A percentile compares a stretch with the other conserved stretches of the same genome.
These are phyloP conservation scores for Elongisporangium prolatum DNA, from an alignment of 352 stramenopile species.

Conservation along the genomic window DNA sequence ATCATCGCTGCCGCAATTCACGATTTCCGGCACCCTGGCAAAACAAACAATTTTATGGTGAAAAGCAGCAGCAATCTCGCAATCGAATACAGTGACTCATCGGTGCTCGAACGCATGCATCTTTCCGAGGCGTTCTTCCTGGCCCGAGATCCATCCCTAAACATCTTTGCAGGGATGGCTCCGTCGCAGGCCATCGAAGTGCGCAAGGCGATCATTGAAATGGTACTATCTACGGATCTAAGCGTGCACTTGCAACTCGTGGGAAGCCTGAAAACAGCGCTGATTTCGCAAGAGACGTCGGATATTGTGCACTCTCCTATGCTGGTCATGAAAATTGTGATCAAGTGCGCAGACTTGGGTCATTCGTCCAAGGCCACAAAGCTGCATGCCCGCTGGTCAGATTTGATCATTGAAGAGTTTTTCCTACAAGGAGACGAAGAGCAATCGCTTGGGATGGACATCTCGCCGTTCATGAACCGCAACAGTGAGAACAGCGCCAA, in stretches of 20 bases:
- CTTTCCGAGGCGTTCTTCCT: conserved; percentile 80
- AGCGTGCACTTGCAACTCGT: conserved; percentile 79
- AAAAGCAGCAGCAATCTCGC: conserved; percentile 68
- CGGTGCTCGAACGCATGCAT: conserved; percentile 84
- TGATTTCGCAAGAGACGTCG: conserved; percentile 71
- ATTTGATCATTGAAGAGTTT: conserved; percentile 93
- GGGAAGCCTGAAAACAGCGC: conserved; percentile 69
- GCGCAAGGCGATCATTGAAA: conserved; percentile 80
- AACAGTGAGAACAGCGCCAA: conserved; percentile 83
- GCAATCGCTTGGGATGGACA: conserved; percentile 79
- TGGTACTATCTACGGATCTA: conserved; percentile 83
- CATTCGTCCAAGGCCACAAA: conserved; percentile 87
- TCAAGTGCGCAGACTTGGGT: conserved; percentile 90
- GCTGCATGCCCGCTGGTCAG: conserved; percentile 86
- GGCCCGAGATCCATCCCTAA: conserved; percentile 53
- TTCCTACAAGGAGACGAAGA: conserved; percentile 94
- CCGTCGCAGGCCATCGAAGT: conserved; percentile 55
- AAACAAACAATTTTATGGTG: conserved; percentile 86
- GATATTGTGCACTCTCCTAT: conserved; percentile 75
- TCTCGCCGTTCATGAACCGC: conserved; percentile 92
- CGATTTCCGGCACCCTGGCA: conserved; percentile 78
- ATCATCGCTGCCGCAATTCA: conserved; percentile 81
- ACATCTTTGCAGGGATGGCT: conserved; percentile 71
- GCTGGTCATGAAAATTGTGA: conserved; percentile 84
- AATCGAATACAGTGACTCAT: conserved; percentile 80